Conservation (phyloP, 306 rosid species). For the Macrotyloma uniflorum region DNA sequence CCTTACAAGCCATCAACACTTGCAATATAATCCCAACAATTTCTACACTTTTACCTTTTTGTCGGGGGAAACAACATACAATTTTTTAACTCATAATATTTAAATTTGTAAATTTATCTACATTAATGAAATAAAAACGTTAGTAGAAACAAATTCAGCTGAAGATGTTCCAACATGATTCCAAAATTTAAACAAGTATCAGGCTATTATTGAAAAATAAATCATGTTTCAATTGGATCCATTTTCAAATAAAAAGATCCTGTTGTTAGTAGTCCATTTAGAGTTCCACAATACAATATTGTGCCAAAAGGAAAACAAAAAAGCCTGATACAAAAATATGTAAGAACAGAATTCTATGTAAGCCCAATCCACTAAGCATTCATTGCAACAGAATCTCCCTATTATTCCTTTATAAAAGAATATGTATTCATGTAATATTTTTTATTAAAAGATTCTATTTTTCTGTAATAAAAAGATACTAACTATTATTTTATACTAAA, state of each 20-base stretch:
- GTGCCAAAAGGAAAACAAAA: background rate
- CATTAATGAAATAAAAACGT: background rate
- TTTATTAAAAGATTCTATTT: no score
- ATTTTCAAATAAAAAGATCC: background rate
- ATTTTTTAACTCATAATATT: background rate
- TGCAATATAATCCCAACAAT: slow-evolving; percentile 12
- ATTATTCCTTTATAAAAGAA: no score
- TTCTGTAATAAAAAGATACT: no score
- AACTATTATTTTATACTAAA: no score
- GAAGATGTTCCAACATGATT: no score
- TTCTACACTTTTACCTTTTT: slow-evolving; percentile 23
- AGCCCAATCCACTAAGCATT: background rate
- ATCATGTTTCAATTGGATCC: background rate
- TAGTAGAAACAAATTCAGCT: no score
- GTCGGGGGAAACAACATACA: background rate
- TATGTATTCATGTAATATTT: no score
- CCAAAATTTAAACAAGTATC: no score
- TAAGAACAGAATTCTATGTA: background rate
- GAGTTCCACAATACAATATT: background rate
- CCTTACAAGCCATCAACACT: background rate
- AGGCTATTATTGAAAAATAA: background rate
- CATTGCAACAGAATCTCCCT: no score
- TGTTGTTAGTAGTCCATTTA: background rate
- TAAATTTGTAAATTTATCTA: background rate
- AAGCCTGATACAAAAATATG: background rate